A percentile compares a stretch with the other conserved stretches of the same genome.
Conservation (phyloP, 768 basidiomycete species). For the Kwoniella sp. region DNA sequence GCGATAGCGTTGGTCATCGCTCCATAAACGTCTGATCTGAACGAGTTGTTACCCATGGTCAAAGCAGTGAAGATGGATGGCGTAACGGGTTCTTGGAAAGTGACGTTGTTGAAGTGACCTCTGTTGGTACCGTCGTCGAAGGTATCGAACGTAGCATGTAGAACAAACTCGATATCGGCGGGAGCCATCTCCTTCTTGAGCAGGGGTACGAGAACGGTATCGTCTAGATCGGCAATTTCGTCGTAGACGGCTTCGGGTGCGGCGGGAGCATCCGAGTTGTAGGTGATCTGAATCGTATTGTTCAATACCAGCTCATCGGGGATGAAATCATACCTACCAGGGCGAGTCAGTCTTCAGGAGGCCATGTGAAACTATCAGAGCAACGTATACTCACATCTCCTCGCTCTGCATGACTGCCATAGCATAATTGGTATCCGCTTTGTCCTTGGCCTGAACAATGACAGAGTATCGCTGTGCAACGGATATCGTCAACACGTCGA, state of each 20-base stretch:
- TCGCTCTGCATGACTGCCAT: constrained; percentile 66
- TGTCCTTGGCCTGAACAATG: constrained; percentile 86
- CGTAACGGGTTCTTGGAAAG: constrained; percentile 61
- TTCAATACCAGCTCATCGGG: constrained; percentile 76
- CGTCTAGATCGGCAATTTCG: constrained; percentile 25
- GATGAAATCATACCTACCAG: constrained; percentile 81
- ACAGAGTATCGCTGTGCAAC: constrained; percentile 94
- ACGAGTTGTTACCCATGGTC: constrained; percentile 67
- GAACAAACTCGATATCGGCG: constrained; percentile 65
- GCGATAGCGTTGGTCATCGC: constrained; percentile 68
- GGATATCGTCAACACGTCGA: constrained; percentile 71
- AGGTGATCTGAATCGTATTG: constrained; percentile 80
- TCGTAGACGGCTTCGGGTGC: constrained; percentile 62
- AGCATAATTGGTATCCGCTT: constrained; percentile 78
- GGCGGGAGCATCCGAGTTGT: constrained; percentile 63
- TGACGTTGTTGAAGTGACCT: constrained; percentile 60
- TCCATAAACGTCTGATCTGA: constrained; percentile 73
- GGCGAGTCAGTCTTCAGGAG: not conserved
- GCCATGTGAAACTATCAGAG: too few relatives aligned
- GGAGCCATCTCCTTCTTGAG: constrained; percentile 59
- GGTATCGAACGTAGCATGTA: constrained; percentile 79
- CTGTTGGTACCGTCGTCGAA: constrained; percentile 59
- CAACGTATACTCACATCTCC: constrained; percentile 64
- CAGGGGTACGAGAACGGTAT: constrained; percentile 62
- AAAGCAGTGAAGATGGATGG: constrained; percentile 76